A percentile compares a stretch with the other conserved stretches of the same genome.
These are phyloP conservation scores for Salisapilia sapeloensis DNA, from an alignment of 352 stramenopile genomes.

Conservation along the genomic window DNA sequence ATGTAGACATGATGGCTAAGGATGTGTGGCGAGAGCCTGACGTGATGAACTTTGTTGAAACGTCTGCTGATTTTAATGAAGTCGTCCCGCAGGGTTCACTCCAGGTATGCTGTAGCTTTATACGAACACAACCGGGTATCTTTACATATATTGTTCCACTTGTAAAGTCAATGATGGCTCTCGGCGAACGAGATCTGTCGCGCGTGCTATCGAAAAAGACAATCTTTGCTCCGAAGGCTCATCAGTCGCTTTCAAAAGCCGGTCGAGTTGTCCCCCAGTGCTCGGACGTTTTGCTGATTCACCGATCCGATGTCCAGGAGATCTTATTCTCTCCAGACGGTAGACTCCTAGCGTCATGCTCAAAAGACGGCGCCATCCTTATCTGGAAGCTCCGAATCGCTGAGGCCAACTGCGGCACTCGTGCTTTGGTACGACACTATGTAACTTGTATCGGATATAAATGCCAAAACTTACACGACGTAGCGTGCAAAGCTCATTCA, in stretches of 20 bases:
- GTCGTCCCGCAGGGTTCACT: slow-evolving; percentile 41
- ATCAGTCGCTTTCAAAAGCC: slow-evolving; percentile 2
- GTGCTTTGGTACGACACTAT: not conserved
- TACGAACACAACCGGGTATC: not conserved
- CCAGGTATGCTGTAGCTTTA: slow-evolving; percentile 9
- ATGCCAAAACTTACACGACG: not conserved
- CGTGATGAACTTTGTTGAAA: slow-evolving; percentile 23
- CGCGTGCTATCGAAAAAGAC: not conserved
- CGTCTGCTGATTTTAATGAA: slow-evolving; percentile 43
- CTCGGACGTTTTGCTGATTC: slow-evolving; percentile 18
- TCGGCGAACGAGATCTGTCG: not conserved
- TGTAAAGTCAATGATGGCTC: slow-evolving; percentile 1
- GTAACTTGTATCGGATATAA: not conserved
- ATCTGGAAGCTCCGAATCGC: slow-evolving; percentile 36
- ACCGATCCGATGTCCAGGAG: slow-evolving; percentile 42
- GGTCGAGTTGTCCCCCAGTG: slow-evolving; percentile 14
- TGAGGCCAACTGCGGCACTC: not conserved
- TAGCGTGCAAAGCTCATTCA: slow-evolving; percentile 8
- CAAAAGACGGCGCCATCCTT: slow-evolving; percentile 58
- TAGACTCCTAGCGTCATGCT: slow-evolving; percentile 52
- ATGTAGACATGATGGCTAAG: slow-evolving; percentile 14
- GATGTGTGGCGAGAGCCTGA: slow-evolving; percentile 27
- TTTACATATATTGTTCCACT: slow-evolving; percentile 22
- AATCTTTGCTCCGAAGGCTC: slow-evolving; percentile 1
- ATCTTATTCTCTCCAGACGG: slow-evolving; percentile 71